Evolutionary conservation across 768 basidiomycete species (phyloP).

Genomic region (Tricholoma sp.): DNA sequence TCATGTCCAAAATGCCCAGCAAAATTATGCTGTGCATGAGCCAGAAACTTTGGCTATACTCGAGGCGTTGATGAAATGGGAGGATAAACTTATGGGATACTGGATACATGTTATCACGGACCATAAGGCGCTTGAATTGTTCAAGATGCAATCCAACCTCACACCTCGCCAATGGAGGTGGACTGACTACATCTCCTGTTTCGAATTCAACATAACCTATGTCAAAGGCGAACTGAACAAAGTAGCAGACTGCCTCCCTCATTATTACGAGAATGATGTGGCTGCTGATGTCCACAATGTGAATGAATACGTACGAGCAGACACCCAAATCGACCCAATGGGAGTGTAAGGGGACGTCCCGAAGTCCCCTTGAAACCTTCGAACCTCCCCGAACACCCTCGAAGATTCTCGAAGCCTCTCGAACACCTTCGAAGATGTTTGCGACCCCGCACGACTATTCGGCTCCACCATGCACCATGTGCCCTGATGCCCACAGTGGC

Average conservation of each 20-base stretch:
- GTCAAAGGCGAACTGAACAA: constrained; percentile 21
- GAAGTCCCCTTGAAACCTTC: too few species aligned
- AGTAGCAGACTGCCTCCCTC: constrained; percentile 25
- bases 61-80: constrained; percentile 24
- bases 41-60: constrained; percentile 14
- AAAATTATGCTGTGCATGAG: constrained; percentile 21
- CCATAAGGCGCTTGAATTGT: constrained; percentile 20
- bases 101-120: constrained; percentile 18
- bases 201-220: constrained; percentile 21
- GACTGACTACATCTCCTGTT: constrained; percentile 24
- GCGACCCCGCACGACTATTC: too few species aligned
- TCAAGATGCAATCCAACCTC: constrained; percentile 19
- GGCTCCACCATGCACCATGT: too few species aligned
- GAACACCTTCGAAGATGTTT: too few species aligned
- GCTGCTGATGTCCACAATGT: constrained; percentile 6
- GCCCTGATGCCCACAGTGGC: too few species aligned
- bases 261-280: constrained; percentile 24
- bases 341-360: background rate
- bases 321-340: constrained; percentile 15
- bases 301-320: constrained; percentile 18
- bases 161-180: constrained; percentile 20
- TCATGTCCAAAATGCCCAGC: constrained; percentile 23
- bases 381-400: too few species aligned
- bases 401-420: too few species aligned
- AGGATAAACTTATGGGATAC: constrained; percentile 25